These are phyloP conservation scores for Lactifluus pinguis DNA, from an alignment of 768 basidiomycete species.

Conservation along the genomic window DNA sequence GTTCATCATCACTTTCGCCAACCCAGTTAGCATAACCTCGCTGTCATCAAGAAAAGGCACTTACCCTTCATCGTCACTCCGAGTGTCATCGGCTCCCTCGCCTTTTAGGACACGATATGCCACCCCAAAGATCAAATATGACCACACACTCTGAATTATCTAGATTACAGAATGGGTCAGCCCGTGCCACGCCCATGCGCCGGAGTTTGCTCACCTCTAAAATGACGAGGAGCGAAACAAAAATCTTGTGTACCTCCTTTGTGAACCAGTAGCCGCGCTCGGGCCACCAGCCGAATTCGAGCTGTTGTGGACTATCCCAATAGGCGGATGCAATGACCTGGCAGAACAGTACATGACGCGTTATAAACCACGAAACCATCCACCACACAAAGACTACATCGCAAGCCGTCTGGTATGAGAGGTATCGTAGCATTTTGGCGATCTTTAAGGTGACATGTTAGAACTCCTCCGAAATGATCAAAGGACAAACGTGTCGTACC, in stretches of 20 bases:
- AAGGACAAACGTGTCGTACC: constrained; percentile 31
- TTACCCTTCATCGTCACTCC: constrained; percentile 79
- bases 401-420: constrained; percentile 50
- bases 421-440: constrained; percentile 91
- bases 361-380: constrained; percentile 84
- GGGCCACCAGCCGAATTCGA: constrained; percentile 53
- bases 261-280: constrained; percentile 49
- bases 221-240: constrained; percentile 44
- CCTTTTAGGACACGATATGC: constrained; percentile 76
- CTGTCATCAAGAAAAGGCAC: constrained; percentile 17
- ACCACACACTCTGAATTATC: constrained; percentile 79
- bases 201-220: constrained; percentile 44
- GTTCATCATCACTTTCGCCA: constrained; percentile 19
- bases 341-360: constrained; percentile 77
- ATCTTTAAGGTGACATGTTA: constrained; percentile 36
- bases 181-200: not conserved
- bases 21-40: not conserved
- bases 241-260: constrained; percentile 34
- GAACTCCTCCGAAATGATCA: not conserved
- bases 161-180: constrained; percentile 23
- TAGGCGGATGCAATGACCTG: constrained; percentile 56
- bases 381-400: constrained; percentile 75
- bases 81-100: constrained; percentile 67
- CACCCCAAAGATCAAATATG: constrained; percentile 73
- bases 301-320: constrained; percentile 38